Conservation (phyloP, 2,329 filamentous ascomycete species). For the Aschersonia sp. region DNA sequence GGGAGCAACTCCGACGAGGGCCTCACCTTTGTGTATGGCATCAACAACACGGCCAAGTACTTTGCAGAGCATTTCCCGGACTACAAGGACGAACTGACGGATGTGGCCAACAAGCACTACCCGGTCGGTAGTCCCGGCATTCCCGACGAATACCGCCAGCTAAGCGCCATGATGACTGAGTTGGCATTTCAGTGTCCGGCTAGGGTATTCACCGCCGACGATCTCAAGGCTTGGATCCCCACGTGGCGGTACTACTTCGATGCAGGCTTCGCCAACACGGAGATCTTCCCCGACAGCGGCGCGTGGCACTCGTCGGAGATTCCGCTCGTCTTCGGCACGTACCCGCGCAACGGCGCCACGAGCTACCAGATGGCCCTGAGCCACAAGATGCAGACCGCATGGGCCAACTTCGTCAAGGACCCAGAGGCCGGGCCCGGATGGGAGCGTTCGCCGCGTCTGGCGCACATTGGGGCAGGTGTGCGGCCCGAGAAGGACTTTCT, state of each 20-base stretch:
- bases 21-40: not conserved
- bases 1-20: constrained; percentile 2
- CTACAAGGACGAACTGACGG: not conserved
- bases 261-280: constrained; percentile 1
- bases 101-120: not conserved
- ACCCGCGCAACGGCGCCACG: not conserved
- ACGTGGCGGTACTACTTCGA: constrained; percentile 3
- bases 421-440: constrained; percentile 1
- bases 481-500: not conserved
- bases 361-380: not conserved
- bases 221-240: not conserved
- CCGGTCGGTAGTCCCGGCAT: not conserved
- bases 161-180: not conserved
- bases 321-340: constrained; percentile 2
- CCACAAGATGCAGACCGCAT: not conserved
- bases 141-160: not conserved
- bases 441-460: not conserved
- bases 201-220: not conserved
- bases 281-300: not conserved
- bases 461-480: not conserved
- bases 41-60: not conserved
- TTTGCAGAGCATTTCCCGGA: not conserved
- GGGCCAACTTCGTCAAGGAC: constrained; percentile 1
- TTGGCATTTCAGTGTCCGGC: constrained; percentile 1
- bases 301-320: constrained; percentile 2